Percentiles rank a stretch among this genome's conserved stretches.
Evolutionary conservation across 257 asterid genomes (phyloP).

Genomic region (Penstemon barbatus): DNA sequence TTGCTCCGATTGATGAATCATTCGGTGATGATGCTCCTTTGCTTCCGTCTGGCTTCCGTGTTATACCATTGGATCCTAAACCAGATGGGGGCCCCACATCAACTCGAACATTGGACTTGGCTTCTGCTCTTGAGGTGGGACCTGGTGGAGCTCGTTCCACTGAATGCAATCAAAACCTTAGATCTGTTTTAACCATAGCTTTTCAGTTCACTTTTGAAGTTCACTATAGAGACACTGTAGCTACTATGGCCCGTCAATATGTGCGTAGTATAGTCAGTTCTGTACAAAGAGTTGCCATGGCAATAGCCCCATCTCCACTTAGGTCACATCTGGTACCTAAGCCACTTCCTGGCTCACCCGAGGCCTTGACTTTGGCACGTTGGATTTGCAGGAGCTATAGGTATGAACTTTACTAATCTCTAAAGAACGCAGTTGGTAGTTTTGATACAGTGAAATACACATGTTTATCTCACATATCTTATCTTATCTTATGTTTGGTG

Average conservation of each 20-base stretch:
- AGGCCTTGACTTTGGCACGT: constrained; percentile 69
- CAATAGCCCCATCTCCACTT: constrained; percentile 74
- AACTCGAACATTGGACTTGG: constrained; percentile 76
- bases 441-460: too few relatives aligned
- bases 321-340: constrained; percentile 60
- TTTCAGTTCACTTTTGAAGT: constrained; percentile 91
- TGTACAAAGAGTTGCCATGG: constrained; percentile 89
- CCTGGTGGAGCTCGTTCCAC: constrained; percentile 52
- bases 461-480: too few relatives aligned
- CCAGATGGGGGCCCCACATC: constrained; percentile 71
- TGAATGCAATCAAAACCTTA: constrained; percentile 52
- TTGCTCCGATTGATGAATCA: constrained; percentile 91
- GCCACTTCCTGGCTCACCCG: constrained; percentile 71
- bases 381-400: constrained; percentile 87
- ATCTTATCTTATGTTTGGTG: too few relatives aligned
- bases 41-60: constrained; percentile 92
- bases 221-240: constrained; percentile 80
- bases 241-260: constrained; percentile 94
- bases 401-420: constrained; percentile 30
- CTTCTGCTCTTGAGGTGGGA: constrained; percentile 83
- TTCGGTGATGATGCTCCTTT: constrained; percentile 91
- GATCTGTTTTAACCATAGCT: constrained; percentile 88
- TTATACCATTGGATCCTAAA: constrained; percentile 86
- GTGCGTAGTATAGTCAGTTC: constrained; percentile 79
- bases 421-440: too few relatives aligned